These are phyloP conservation scores for Tylopilus plumbeoviolaceoides DNA, from an alignment of 768 basidiomycete genomes.

Conservation along the genomic window DNA sequence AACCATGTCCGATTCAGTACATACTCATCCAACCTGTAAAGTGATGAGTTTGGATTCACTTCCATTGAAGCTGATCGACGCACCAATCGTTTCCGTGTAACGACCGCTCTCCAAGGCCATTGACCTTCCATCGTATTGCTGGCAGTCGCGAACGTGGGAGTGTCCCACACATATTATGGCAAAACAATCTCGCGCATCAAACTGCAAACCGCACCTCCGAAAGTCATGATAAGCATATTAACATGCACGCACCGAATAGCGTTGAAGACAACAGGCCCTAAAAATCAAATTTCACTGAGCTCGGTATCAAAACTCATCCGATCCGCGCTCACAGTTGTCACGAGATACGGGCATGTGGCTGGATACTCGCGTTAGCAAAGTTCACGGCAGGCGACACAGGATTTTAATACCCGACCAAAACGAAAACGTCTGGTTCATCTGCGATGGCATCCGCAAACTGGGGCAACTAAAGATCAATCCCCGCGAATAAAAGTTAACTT, in stretches of 20 bases:
- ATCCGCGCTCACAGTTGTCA: conserved; percentile 53
- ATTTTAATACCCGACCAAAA: conserved; percentile 64
- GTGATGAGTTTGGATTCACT: not conserved
- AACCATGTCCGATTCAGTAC: conserved; percentile 9
- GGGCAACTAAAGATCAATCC: not conserved
- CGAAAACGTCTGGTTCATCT: conserved; percentile 80
- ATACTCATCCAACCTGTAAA: conserved; percentile 58
- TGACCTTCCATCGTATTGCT: conserved; percentile 19
- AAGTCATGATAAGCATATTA: conserved; percentile 71
- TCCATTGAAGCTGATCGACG: conserved; percentile 6
- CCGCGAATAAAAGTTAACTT: not conserved
- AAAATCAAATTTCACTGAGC: not conserved
- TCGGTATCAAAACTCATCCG: not conserved
- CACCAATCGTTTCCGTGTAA: conserved; percentile 91
- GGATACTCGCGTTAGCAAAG: not conserved
- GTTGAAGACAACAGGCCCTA: conserved; percentile 70
- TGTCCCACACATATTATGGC: conserved; percentile 43
- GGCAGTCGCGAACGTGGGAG: conserved; percentile 27
- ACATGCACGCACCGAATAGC: conserved; percentile 73
- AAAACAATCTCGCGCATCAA: not conserved
- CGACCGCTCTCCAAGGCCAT: conserved; percentile 70
- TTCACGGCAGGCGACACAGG: not conserved
- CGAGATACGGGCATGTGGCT: conserved; percentile 81
- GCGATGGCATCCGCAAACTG: conserved; percentile 76
- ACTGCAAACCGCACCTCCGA: conserved; percentile 50